Base-by-base conservation (phyloP, 306 rosid species). In the Oxytropis ochrocephala region DNA sequence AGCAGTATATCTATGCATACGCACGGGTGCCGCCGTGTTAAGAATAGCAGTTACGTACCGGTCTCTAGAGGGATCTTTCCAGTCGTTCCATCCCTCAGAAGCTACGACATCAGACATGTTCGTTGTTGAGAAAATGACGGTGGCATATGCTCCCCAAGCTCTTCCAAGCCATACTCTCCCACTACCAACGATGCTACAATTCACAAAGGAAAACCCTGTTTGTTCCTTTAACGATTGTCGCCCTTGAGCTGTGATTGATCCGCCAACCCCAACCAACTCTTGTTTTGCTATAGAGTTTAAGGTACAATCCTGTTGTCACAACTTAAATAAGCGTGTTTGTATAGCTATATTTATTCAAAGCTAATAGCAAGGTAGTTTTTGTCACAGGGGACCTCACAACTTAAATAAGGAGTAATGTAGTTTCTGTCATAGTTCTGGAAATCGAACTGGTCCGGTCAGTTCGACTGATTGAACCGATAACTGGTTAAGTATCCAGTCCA, bases 141-240 rank as follows among this genome's bases (percentile, higher is more conserved):
- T 78, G 38, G 96, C 89, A 47, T 8, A 86, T 11, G 82, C 0
- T 19, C 96, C 89, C 98, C 96, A 89, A 1, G 98, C 96, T 80
- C 98, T 74, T 7, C 96, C 95, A 14, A 89, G 96, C 96, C 92
- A 92, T 46, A 88, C 89, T 70, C 69, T 86, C 11, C 98, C 96
- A 38, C 70, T 84, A 10, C 98, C 98, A 56, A 5, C 29, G 55
- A 92, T 82, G 74, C 58, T 83, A 41, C 98, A 92, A 48, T 89
- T 89, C 81, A 92, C 85, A 71, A 92, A 89, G 0, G 96, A 86
- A 82, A 83, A 92, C 2, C 98, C 96, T 12, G 70, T 87, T 67
- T 75, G 6, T 56, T 89, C 96, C 0, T 63, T 50, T 72, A 18
- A 16, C 1, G 93, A 67, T 7, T 80, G 54, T 53, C 91, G n/a